Base-by-base conservation (phyloP, 352 stramenopile genomes). In the Globisporangium perplexum region DNA sequence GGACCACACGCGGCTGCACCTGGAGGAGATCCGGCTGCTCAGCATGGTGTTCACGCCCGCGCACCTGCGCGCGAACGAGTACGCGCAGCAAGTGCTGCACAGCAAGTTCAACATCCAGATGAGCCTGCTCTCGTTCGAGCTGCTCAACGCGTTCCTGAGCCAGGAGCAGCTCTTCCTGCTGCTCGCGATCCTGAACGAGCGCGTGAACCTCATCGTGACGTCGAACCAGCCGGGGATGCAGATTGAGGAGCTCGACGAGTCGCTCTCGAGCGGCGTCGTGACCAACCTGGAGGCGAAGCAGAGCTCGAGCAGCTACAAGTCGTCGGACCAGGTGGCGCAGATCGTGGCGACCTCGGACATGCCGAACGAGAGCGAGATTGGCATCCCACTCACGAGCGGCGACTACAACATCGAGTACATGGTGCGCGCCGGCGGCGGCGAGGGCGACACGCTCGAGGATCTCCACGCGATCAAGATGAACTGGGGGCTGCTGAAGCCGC, bases 21-120 rank as follows among this genome's bases (percentile, higher is more conserved):
- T 86, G 39, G 65, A 81, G 38, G 83, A 93, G 54, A 56, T 93
- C 56, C 77, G 77, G 15, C 69, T 65, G 20, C 66, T 93, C 6
- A 74, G 73, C 54, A 68, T 88, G 35, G 61, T 93, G 24, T 81
- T 87, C 43, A 69, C 75, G 11, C 69, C 68, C 8, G 66, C 83
- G 30, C 80, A 93, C 59, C 54, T 93, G 42, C 67, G 61, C 20
- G 56, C 69, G 28, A 93, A 80, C 60, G 83, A 93, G 66, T 93
- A 90, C 51, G 79, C 81, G 33, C 68, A 84, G 36, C 77, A 89
- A 45, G 73, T 91, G 24, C 58, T 92, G 30, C 81, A 85, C 47
- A 83, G 70, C 73, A 93, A 92, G 66, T 93, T 93, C 56, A 86
- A 88, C 28, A 65, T 92, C 18, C 71, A 90, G 60, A 63, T 93